A percentile compares a stretch with the other conserved stretches of the same genome.
phyloP scores from a whole-genome alignment of 139 green algal species.

The Closterium sp. region DNA sequence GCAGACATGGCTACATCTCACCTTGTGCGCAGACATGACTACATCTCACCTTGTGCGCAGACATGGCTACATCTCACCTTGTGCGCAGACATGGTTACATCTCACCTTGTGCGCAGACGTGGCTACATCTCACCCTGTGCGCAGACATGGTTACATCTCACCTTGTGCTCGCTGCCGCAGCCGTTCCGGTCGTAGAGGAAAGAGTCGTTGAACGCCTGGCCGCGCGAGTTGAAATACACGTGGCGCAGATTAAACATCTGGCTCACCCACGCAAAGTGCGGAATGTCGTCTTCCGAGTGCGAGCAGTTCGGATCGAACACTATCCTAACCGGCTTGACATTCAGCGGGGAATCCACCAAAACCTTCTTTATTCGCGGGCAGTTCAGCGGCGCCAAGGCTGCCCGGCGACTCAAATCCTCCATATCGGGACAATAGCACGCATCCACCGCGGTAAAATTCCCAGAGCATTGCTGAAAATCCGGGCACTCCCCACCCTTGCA shows the following conservation, averaged over 20 bases:
- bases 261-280: not conserved
- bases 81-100: not conserved
- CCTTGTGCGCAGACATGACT: not conserved
- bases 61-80: no score
- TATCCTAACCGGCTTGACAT: not conserved
- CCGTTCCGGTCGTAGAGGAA: not conserved
- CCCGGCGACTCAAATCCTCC: not conserved
- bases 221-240: conserved; percentile 14
- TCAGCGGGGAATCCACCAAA: not conserved
- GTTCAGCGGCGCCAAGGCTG: not conserved
- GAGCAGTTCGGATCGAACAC: not conserved
- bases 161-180: not conserved
- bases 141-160: not conserved
- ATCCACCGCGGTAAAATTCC: not conserved
- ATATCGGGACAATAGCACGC: not conserved
- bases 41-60: not conserved
- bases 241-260: conserved; percentile 1
- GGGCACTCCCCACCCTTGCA: not conserved
- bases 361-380: not conserved
- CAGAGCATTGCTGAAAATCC: not conserved
- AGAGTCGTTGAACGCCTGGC: not conserved
- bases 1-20: no score
- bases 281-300: not conserved
- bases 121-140: no score
- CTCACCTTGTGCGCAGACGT: not conserved